Evolutionary conservation across 1,284 basidiomycete species (phyloP), one percentile per base, ranked within the genome.

Genomic region (Vanrija sp.): DNA sequence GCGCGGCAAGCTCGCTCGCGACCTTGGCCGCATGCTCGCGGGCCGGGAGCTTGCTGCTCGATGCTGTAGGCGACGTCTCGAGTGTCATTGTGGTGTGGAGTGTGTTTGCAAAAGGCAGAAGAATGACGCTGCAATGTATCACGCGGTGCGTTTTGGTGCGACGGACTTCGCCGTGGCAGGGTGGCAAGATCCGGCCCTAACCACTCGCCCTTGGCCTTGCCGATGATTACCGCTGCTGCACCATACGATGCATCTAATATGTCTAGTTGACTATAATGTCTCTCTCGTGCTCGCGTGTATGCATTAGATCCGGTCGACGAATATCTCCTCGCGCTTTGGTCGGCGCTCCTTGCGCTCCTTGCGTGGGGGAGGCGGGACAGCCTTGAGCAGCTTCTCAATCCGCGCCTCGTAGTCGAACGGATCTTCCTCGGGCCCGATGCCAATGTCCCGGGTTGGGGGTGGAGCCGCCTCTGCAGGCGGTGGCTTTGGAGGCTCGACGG

Each of bases 1-100:
- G 53, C 45, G 65, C 63, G 22, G 48, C 35, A 16, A 77, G 65
- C 56, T 72, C 64, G 12, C 24, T 37, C 37, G 68, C 59, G 27
- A 73, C 56, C 57, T 74, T 75, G 41, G 41, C 23, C 5, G 75
- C 71, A 57, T 77, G 75, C 22, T 51, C 49, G 45, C 68, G 60
- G 4, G 72, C 73, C 25, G 75, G 71, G 44, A 66, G 65, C 55
- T 67, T 68, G 45, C 47, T 15, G n/a, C 38, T 20, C 3, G 25
- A 24, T 1, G 41, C 35, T 3, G 45, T 25, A 12, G 36, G 9
- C 23, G 14, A 12, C 15, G 42, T 47, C 27, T 44, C 45, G 36
- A 46, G 38, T 16, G 53, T 55, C 49, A 54, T 53, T 42, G n/a
- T 41, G 25, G 23, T 27, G 27, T 18, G 45, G 18, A 23, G 38